phyloP scores from a whole-genome alignment of 176 grass and related monocot species.

The Ampelocalamus luodianensis region DNA sequence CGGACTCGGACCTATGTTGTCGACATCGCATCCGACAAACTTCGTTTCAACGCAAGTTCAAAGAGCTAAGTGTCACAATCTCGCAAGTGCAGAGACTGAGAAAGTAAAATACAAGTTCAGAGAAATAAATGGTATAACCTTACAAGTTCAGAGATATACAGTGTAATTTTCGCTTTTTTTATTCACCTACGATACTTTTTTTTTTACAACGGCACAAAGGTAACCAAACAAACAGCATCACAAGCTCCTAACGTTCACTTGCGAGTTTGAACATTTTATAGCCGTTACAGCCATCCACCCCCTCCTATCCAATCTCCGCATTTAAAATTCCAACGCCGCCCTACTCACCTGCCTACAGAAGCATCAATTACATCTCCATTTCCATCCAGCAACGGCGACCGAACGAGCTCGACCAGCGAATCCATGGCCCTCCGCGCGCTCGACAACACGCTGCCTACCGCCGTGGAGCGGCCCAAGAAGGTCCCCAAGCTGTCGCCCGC shows the following conservation, averaged over 20 bases:
- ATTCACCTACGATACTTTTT: background rate
- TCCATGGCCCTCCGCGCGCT: slow-evolving; percentile 81
- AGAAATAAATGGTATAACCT: no score
- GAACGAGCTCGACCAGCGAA: background rate
- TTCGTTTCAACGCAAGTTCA: no score
- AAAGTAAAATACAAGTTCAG: no score
- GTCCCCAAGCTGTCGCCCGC: slow-evolving; percentile 57
- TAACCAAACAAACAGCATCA: background rate
- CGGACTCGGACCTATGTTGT: no score
- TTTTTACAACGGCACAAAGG: slow-evolving; percentile 15
- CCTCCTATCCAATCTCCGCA: background rate
- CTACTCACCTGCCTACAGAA: background rate
- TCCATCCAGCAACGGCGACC: background rate
- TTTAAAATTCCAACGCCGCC: slow-evolving; percentile 42
- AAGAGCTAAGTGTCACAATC: no score
- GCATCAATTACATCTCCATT: background rate
- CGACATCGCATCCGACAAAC: no score
- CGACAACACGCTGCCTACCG: slow-evolving; percentile 74
- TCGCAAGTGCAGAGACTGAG: no score
- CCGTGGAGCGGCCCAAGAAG: slow-evolving; percentile 76
- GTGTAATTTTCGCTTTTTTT: no score
- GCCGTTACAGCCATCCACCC: slow-evolving; percentile 41
- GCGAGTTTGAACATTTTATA: slow-evolving; percentile 47
- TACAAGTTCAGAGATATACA: no score
- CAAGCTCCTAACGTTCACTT: slow-evolving; percentile 37